Conservation (phyloP, 257 asterid genomes). For the Anisodus tanguticus region DNA sequence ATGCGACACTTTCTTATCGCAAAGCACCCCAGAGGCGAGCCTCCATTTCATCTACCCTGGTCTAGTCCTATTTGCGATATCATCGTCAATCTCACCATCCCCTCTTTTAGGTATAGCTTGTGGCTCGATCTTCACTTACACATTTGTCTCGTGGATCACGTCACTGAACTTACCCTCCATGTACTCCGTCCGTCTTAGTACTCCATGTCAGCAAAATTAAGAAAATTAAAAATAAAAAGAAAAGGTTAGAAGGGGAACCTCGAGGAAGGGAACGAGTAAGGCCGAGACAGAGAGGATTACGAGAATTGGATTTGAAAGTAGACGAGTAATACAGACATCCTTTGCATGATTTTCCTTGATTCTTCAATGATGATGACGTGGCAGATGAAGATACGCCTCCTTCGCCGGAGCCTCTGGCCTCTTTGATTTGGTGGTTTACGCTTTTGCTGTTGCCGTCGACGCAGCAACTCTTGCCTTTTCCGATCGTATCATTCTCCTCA, state of each 20-base stretch:
- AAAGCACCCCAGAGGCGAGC: no score
- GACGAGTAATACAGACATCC: constrained; percentile 84
- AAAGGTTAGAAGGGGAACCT: constrained; percentile 41
- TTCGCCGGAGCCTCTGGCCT: constrained; percentile 6
- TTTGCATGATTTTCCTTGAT: constrained; percentile 73
- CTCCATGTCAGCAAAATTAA: no score
- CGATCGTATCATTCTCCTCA: background rate
- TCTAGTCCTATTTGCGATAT: no score
- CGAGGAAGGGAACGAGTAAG: constrained; percentile 73
- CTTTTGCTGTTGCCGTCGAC: constrained; percentile 33
- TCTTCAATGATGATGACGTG: background rate
- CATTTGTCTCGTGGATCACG: no score
- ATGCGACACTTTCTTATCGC: no score
- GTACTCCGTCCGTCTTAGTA: no score
- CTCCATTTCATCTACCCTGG: no score
- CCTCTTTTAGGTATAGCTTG: no score
- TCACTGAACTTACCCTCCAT: no score
- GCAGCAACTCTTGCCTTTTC: constrained; percentile 20
- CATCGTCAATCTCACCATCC: no score
- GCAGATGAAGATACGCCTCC: constrained; percentile 29
- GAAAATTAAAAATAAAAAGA: background rate
- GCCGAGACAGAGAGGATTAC: constrained; percentile 85
- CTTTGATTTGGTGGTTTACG: constrained; percentile 31
- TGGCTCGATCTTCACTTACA: no score
- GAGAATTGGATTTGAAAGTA: constrained; percentile 59